Conservation (phyloP, 805 yeast species). For the Metschnikowia drakensbergensis region DNA sequence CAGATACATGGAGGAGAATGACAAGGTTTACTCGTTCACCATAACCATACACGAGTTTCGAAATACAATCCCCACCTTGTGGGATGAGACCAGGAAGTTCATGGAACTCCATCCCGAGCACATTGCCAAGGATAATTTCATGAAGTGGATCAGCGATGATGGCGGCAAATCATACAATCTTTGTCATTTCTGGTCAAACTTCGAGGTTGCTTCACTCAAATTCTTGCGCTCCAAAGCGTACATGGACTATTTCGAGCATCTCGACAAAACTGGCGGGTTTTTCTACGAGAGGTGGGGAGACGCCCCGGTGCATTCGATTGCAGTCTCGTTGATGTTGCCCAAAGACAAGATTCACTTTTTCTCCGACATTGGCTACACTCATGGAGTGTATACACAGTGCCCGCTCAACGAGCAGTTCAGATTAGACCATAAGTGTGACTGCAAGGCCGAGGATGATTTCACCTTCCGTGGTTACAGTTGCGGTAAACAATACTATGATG, state of each 20-base stretch:
- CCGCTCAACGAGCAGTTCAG: conserved; percentile 66
- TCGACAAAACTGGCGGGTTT: conserved; percentile 86
- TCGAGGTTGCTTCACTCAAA: conserved; percentile 71
- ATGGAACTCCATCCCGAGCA: conserved; percentile 55
- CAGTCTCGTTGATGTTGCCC: conserved; percentile 73
- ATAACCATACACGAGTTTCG: conserved; percentile 77
- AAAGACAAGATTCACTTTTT: conserved; percentile 71
- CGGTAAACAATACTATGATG: conserved; percentile 57
- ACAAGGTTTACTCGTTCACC: conserved; percentile 84
- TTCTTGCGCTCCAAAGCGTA: conserved; percentile 77
- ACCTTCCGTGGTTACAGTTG: conserved; percentile 76
- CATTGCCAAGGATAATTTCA: conserved; percentile 58
- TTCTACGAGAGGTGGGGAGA: conserved; percentile 95
- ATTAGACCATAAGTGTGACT: conserved; percentile 59
- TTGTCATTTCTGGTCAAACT: conserved; percentile 91
- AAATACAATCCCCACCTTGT: conserved; percentile 82
- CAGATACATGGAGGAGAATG: conserved; percentile 67
- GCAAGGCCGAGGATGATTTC: conserved; percentile 70
- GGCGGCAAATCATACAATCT: conserved; percentile 67
- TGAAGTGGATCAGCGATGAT: conserved; percentile 69
- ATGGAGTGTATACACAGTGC: conserved; percentile 77
- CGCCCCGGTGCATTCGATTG: conserved; percentile 89
- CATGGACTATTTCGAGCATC: conserved; percentile 60
- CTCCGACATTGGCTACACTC: conserved; percentile 81
- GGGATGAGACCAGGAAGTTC: conserved; percentile 73